phyloP scores from a whole-genome alignment of 768 basidiomycete species.

The Megacollybia marginata region DNA sequence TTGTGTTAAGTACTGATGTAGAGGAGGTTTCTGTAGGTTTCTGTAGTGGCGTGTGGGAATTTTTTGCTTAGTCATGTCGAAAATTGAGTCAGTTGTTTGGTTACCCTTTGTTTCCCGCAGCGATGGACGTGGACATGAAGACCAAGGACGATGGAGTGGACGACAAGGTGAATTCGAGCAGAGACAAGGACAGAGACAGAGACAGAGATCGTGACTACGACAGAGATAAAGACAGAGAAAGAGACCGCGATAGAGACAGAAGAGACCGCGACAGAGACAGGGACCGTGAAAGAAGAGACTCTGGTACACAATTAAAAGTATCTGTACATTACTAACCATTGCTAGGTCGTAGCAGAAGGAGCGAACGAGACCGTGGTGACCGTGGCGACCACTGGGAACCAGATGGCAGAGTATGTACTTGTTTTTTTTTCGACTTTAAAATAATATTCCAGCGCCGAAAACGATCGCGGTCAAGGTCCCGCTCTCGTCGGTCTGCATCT shows the following conservation, averaged over 20 bases:
- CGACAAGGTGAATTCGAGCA: constrained; percentile 32
- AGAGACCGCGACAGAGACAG: constrained; percentile 38
- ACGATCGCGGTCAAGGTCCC: constrained; percentile 56
- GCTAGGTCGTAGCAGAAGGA: constrained; percentile 33
- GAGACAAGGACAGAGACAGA: constrained; percentile 37
- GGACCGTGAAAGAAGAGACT: constrained; percentile 26
- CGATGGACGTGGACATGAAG: constrained; percentile 81
- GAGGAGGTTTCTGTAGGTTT: too few species aligned
- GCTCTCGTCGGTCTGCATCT: constrained; percentile 50
- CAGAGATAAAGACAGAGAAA: constrained; percentile 23
- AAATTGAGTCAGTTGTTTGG: background rate
- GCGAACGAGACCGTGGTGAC: constrained; percentile 28
- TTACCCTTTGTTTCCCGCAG: background rate
- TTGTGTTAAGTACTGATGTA: too few species aligned
- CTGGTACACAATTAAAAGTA: constrained; percentile 30
- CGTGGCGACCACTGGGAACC: constrained; percentile 81
- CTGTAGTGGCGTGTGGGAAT: too few species aligned
- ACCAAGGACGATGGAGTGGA: constrained; percentile 68
- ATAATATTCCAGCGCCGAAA: constrained; percentile 45
- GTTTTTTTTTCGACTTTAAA: constrained; percentile 1
- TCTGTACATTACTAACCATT: constrained; percentile 1
- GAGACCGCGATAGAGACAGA: constrained; percentile 29
- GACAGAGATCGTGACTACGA: constrained; percentile 37
- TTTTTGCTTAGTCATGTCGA: too few species aligned
- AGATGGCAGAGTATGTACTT: constrained; percentile 67